Evolutionary conservation across 1,139 yeast species (phyloP).

Genomic region (Lodderomyces pseudojiufengensis): DNA sequence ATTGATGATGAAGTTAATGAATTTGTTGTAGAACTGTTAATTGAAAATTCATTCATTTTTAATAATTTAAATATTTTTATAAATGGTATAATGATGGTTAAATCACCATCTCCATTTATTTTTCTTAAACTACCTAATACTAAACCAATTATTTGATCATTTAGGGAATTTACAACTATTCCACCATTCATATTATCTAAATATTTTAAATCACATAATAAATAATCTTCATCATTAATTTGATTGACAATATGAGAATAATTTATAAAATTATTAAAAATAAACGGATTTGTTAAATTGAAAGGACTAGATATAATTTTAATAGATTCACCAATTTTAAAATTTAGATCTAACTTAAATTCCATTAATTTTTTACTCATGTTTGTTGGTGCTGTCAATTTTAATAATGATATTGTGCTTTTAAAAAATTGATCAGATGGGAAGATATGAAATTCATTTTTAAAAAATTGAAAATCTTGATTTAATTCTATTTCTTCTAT

Average conservation of each 20-base stretch:
- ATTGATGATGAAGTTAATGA: not conserved
- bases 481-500: constrained; percentile 1
- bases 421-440: constrained; percentile 22
- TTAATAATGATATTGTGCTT: constrained; percentile 2
- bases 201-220: constrained; percentile 51
- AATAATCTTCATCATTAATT: constrained; percentile 18
- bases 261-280: constrained; percentile 48
- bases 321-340: constrained; percentile 15
- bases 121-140: constrained; percentile 51
- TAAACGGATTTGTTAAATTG: constrained; percentile 53
- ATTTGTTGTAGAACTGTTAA: too few species aligned
- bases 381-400: not conserved
- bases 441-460: constrained; percentile 25
- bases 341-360: too few species aligned
- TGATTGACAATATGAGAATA: constrained; percentile 42
- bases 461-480: constrained; percentile 15
- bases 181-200: constrained; percentile 70
- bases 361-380: not conserved
- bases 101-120: constrained; percentile 58
- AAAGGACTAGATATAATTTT: constrained; percentile 49
- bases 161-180: constrained; percentile 22
- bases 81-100: constrained; percentile 53
- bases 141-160: constrained; percentile 40
- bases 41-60: too few species aligned
- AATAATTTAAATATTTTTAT: constrained; percentile 11